Evolutionary conservation across 2,329 filamentous ascomycete species (phyloP).

Genomic region (Aspergillus terreus): DNA sequence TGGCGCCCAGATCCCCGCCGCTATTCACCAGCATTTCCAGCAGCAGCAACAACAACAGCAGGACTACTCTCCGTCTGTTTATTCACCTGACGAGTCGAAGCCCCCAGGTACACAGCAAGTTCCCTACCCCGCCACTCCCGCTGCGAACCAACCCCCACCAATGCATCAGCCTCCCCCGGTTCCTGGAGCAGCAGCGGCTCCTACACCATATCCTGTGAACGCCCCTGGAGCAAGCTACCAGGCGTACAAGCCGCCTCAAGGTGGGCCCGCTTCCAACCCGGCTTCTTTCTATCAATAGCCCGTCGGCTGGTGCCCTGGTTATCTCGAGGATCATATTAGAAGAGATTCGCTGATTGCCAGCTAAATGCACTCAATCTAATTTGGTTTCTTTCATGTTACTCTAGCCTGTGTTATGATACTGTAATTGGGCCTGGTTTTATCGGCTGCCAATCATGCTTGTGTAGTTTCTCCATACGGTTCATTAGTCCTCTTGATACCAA

Average conservation of each 20-base stretch:
- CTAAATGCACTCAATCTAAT: neutral
- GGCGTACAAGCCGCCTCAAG: conserved; percentile 34
- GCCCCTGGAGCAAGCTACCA: conserved; percentile 30
- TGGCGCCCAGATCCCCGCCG: conserved; percentile 22
- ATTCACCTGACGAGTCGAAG: conserved; percentile 35
- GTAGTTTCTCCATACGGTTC: neutral
- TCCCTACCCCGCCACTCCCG: conserved; percentile 30
- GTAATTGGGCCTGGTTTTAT: neutral
- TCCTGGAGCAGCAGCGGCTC: conserved; percentile 26
- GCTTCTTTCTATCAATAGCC: conserved; percentile 37
- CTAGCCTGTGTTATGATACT: conserved; percentile 4
- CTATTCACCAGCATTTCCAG: conserved; percentile 29
- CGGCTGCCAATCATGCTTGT: neutral
- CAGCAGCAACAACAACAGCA: conserved; percentile 31
- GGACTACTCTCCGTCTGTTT: conserved; percentile 39
- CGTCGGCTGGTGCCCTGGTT: no score
- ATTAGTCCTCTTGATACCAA: neutral
- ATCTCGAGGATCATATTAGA: no score
- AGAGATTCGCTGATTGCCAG: neutral
- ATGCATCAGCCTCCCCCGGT: conserved; percentile 34
- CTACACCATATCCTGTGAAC: conserved; percentile 32
- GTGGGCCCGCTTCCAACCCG: conserved; percentile 32
- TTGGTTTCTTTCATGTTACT: neutral
- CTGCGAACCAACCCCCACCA: conserved; percentile 27
- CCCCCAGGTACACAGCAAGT: conserved; percentile 21